Evolutionary conservation across 805 yeast genomes (phyloP).

Genomic region (Cyberlindnera mycetangii): DNA sequence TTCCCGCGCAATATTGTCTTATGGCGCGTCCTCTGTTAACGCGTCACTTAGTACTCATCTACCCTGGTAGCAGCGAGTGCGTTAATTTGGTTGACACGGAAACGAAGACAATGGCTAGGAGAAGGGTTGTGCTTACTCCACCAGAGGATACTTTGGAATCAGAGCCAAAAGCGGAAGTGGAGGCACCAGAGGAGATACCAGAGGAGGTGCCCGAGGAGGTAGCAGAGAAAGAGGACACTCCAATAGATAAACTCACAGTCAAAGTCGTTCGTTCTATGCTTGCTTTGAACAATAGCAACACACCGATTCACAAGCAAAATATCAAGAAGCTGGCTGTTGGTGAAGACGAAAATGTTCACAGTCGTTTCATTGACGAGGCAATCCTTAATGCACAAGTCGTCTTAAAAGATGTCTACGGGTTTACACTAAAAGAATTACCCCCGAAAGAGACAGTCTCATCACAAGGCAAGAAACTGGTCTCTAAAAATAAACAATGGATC

Average conservation of each 20-base stretch:
- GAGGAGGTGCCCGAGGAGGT: not conserved
- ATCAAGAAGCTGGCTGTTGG: conserved; percentile 14
- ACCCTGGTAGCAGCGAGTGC: too few relatives aligned
- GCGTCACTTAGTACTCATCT: too few relatives aligned
- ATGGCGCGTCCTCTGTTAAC: too few relatives aligned
- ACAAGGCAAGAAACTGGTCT: conserved; percentile 14
- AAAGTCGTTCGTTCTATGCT: conserved; percentile 14
- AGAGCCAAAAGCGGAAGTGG: too few relatives aligned
- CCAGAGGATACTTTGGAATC: too few relatives aligned
- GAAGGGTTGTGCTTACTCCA: too few relatives aligned
- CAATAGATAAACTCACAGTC: conserved; percentile 2
- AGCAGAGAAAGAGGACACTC: not conserved
- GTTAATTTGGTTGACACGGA: too few relatives aligned
- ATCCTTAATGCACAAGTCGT: conserved; percentile 7
- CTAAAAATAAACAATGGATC: conserved; percentile 17
- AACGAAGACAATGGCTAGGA: too few relatives aligned
- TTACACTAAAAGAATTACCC: conserved; percentile 12
- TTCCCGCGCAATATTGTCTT: too few relatives aligned
- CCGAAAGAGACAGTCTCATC: conserved; percentile 11
- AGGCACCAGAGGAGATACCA: not conserved
- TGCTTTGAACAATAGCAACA: conserved; percentile 9
- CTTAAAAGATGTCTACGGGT: conserved; percentile 14
- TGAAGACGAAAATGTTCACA: conserved; percentile 2
- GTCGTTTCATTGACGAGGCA: conserved; percentile 4
- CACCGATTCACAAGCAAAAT: conserved; percentile 15